Evolutionary conservation across 1,284 basidiomycete species (phyloP).

Genomic region (Leccinum holopus): DNA sequence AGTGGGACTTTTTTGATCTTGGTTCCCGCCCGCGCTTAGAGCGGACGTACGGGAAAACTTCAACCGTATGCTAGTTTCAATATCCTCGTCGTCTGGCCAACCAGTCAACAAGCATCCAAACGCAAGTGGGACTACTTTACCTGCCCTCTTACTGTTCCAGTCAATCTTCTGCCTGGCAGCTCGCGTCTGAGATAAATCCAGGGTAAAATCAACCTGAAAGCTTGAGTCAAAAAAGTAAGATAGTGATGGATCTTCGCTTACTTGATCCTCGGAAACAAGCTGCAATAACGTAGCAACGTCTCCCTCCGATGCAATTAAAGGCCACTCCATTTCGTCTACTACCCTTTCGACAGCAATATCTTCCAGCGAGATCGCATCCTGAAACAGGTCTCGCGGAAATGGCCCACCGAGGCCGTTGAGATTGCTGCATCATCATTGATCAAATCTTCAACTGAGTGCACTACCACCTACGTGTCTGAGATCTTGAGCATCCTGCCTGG

Average conservation of each 20-base stretch:
- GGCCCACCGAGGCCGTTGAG: conserved; percentile 67
- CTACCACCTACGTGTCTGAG: conserved; percentile 55
- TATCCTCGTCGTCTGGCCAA: conserved; percentile 71
- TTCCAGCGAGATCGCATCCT: conserved; percentile 66
- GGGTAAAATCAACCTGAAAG: conserved; percentile 58
- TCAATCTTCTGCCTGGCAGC: conserved; percentile 55
- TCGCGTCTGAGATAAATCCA: conserved; percentile 63
- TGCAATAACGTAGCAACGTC: conserved; percentile 71
- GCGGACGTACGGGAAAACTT: conserved; percentile 37
- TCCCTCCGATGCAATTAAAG: conserved; percentile 68
- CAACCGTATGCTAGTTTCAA: conserved; percentile 62
- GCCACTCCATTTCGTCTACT: conserved; percentile 66
- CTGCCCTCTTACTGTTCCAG: conserved; percentile 85
- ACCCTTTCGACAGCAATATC: conserved; percentile 49
- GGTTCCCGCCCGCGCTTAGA: conserved; percentile 13
- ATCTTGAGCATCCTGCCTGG: conserved; percentile 74
- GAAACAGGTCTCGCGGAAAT: conserved; percentile 59
- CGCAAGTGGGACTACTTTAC: conserved; percentile 38
- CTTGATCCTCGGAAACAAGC: conserved; percentile 69
- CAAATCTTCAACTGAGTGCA: conserved; percentile 2
- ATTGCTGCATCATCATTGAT: conserved; percentile 38
- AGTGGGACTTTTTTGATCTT: conserved; percentile 16
- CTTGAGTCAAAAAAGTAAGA: not conserved
- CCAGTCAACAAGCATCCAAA: conserved; percentile 4
- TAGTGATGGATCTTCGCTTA: conserved; percentile 24